Evolutionary conservation across 139 green algal species (phyloP), one percentile per base, ranked within the genome.

Genomic region (Yamagishiella unicocca): DNA sequence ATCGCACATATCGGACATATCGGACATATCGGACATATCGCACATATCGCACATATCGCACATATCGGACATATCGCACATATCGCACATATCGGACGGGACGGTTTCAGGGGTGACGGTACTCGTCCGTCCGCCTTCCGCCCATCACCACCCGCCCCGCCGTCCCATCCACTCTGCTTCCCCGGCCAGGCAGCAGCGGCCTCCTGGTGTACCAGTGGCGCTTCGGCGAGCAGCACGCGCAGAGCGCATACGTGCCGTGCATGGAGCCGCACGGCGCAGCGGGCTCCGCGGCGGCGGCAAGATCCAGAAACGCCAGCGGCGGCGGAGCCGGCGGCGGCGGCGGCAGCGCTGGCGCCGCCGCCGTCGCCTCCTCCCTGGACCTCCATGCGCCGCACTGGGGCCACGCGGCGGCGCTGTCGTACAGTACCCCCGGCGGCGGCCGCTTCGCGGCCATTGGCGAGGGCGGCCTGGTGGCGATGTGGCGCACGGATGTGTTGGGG

Each of bases 401-500:
- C 35, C 79, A 76, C 53, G 87, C 85, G 24, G 82, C 85, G n/a
- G 71, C 76, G n/a, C 66, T 97, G 82, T 78, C 89, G n/a, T 98
- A 95, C 88, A 91, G 81, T 43, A 85, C 90, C 31, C 91, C 88
- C 53, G 94, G 93, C 31, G 93, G 94, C 35, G 79, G 42, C 14
- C 90, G 94, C 33, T 98, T 98, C 92, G 94, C 89, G 0, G 94
- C 89, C 21, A 81, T 96, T 1, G 95, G 95, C 10, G 91, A 96
- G 72, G 95, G 96, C 7, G 96, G 96, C 0, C 81, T 96, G 68
- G 93, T 97, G 19, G 94, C 95, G 14, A 85, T 93, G 45, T 98
- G 96, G 96, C 89, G 95, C 2, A 83, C 96, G 71, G 95, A 96
- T 43, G 90, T 86, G 2, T 53, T 90, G 53, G 88, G 87, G 22